phyloP scores from a whole-genome alignment of 179 eudicot genomes.

The Silene noctiflora region DNA sequence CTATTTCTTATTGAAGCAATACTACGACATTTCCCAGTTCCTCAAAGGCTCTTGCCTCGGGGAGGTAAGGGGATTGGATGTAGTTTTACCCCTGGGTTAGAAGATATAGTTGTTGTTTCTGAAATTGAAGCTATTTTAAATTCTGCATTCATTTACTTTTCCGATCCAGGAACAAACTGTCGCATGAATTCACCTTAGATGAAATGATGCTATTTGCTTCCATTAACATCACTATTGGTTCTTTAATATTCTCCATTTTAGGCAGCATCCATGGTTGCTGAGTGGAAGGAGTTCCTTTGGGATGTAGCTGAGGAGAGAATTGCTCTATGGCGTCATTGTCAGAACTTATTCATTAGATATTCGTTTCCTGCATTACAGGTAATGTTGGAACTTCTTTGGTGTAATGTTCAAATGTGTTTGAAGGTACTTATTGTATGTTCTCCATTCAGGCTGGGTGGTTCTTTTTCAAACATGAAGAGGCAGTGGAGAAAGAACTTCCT shows the following conservation, averaged over 20 bases:
- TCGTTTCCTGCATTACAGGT: constrained; percentile 93
- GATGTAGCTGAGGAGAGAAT: constrained; percentile 94
- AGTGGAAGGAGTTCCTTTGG: constrained; percentile 99
- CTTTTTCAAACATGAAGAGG: constrained; percentile 91
- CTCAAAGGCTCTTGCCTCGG: neutral
- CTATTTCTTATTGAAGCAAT: neutral
- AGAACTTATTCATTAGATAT: constrained; percentile 71
- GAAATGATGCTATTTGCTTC: neutral
- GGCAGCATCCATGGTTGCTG: constrained; percentile 95
- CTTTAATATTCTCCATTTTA: constrained; percentile 23
- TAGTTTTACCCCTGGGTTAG: neutral
- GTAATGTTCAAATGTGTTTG: neutral
- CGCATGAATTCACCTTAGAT: neutral
- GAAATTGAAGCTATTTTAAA: neutral
- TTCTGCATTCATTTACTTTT: neutral
- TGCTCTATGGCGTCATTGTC: constrained; percentile 98
- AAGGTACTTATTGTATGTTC: constrained; percentile 9
- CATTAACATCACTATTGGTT: constrained; percentile 12
- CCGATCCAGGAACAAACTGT: constrained; percentile 8
- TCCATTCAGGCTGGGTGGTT: constrained; percentile 71
- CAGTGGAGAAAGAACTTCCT: constrained; percentile 88
- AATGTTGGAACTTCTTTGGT: constrained; percentile 16
- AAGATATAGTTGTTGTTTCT: neutral
- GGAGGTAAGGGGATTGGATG: neutral
- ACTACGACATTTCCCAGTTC: neutral